phyloP scores from a whole-genome alignment of 2,329 filamentous ascomycete species.

The Malbranchea cinnamomea region DNA sequence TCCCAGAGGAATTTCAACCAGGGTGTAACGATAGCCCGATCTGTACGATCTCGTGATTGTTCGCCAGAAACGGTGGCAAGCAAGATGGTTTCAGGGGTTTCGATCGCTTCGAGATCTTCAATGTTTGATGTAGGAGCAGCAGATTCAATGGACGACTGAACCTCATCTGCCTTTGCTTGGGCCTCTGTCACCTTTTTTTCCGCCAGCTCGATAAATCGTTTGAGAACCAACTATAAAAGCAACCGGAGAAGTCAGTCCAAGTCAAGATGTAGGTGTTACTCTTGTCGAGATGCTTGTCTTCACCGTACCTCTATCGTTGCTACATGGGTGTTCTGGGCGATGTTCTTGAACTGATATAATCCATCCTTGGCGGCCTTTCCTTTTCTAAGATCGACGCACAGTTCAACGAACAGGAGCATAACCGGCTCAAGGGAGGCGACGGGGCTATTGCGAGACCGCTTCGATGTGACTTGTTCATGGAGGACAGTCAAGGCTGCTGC shows the following conservation, averaged over 20 bases:
- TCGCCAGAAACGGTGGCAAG: constrained; percentile 96
- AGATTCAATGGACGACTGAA: constrained; percentile 75
- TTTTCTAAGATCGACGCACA: constrained; percentile 94
- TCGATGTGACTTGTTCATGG: constrained; percentile 98
- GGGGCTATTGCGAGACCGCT: constrained; percentile 91
- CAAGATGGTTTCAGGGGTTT: constrained; percentile 95
- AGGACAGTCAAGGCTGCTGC: constrained; percentile 85
- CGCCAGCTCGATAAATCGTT: constrained; percentile 94
- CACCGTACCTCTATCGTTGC: constrained; percentile 75
- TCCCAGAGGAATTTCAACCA: constrained; percentile 99
- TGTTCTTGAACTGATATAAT: constrained; percentile 99
- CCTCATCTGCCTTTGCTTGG: constrained; percentile 88
- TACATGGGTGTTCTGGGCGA: constrained; percentile 96
- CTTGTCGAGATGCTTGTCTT: neutral
- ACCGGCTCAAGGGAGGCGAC: constrained; percentile 94
- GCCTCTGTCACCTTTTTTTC: constrained; percentile 92
- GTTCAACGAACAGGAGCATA: constrained; percentile 93
- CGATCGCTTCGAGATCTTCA: constrained; percentile 90
- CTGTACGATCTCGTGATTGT: constrained; percentile 91
- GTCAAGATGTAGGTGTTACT: constrained; percentile 2
- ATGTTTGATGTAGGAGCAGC: constrained; percentile 57
- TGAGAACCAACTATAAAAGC: constrained; percentile 59
- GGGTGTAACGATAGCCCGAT: constrained; percentile 93
- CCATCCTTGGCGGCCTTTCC: constrained; percentile 98
- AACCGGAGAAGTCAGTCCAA: constrained; percentile 2